Base-by-base conservation (phyloP, 176 grass and related monocot species). In the Tillandsia leiboldiana region DNA sequence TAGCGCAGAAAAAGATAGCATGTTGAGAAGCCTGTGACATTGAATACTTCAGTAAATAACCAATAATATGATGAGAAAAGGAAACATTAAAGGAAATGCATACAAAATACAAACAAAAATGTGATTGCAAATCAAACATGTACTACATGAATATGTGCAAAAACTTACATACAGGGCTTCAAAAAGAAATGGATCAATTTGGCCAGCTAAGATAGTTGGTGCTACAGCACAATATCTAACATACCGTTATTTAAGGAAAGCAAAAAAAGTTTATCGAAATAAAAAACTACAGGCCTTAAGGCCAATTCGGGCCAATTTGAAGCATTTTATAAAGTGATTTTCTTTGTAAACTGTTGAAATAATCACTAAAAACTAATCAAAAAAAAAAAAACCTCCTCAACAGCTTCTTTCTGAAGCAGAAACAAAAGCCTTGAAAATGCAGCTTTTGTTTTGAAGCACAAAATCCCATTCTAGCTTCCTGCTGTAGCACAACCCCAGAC, bases 1-100 rank as follows among this genome's bases (percentile, higher is more conserved):
- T 92, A 77, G 93, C 89, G 76, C 82, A 97, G 77, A 97, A 92
- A 73, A 97, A 97, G 70, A 97, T 92, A 29, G 83, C 86, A 81
- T 97, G 93, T 66, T 97, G 89, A 52, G 82, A 85, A 72, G 93
- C 88, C 93, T 97, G 74, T 71, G 85, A 79, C 33, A 49, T 13
- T 26, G 14, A 58, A 50, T 69, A 51, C 10, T 13, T 12, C 8
- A 49, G 48, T 24, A 64, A 18, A 51, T 42, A 11, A 62, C 3
- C 17, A 63, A 62, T 29, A 22, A 12, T 24, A 20, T 14, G 51
- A 27, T 53, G 10, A 53, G 15, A 10, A 67, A 42, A 63, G 10
- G 1, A 13, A 13, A 13, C 18, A 59, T 18, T 59, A 2, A 20
- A 17, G n/a, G 15, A 59, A 15, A 22, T 8, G 26, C 20, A 29